Evolutionary conservation across 1,139 yeast species (phyloP).

Genomic region (Pichia sp.): DNA sequence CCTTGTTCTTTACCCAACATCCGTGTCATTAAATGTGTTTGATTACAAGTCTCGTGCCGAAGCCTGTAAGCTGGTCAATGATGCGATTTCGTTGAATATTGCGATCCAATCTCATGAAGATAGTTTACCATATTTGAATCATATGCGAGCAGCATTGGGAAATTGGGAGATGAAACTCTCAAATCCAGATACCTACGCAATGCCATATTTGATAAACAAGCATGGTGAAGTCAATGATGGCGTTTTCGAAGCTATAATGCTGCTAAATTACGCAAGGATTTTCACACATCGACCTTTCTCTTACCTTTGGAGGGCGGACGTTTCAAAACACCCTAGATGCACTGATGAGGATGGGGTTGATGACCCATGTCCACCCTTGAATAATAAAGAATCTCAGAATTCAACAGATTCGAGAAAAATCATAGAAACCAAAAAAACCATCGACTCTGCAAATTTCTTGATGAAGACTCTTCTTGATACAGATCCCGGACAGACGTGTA

Average conservation of each 20-base stretch:
- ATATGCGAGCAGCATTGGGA: conserved; percentile 43
- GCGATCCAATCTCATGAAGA: conserved; percentile 40
- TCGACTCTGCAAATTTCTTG: conserved; percentile 49
- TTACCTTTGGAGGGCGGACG: conserved; percentile 46
- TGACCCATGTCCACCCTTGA: conserved; percentile 25
- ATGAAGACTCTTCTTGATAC: conserved; percentile 44
- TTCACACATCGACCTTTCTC: conserved; percentile 51
- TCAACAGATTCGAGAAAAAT: conserved; percentile 40
- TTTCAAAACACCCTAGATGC: conserved; percentile 42
- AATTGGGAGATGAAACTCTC: conserved; percentile 46
- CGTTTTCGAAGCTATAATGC: conserved; percentile 44
- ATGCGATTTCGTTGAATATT: conserved; percentile 44
- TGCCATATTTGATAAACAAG: conserved; percentile 40
- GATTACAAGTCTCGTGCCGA: conserved; percentile 48
- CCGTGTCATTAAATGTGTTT: conserved; percentile 35
- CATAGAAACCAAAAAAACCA: conserved; percentile 48
- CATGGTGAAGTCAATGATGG: conserved; percentile 48
- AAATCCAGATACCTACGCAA: conserved; percentile 41
- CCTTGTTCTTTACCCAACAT: conserved; percentile 37
- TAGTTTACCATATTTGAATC: conserved; percentile 35
- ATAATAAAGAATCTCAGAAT: conserved; percentile 27
- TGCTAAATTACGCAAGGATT: conserved; percentile 46
- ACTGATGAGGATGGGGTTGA: conserved; percentile 30
- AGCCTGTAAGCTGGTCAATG: conserved; percentile 45
- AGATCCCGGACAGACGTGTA: conserved; percentile 38